Conservation (phyloP, 345 rosid genomes). For the Eucalyptus guilfoylei region DNA sequence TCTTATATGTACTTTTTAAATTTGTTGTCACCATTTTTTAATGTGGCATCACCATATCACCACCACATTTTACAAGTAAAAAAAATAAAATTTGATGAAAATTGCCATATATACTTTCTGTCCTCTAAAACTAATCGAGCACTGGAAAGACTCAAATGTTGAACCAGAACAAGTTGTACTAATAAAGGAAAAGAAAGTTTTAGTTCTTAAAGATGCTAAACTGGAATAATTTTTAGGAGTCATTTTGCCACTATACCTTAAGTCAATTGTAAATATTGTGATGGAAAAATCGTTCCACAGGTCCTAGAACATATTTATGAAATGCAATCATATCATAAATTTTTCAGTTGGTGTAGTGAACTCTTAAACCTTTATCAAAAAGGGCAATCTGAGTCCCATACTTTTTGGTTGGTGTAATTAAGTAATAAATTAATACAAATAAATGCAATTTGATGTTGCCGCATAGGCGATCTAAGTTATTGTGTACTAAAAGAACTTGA, state of each 20-base stretch:
- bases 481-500: too few relatives aligned
- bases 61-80: background rate
- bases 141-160: too few relatives aligned
- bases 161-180: background rate
- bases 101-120: too few relatives aligned
- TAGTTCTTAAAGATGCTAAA: background rate
- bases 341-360: background rate
- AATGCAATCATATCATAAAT: background rate
- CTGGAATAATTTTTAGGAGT: background rate
- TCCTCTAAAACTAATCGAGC: too few relatives aligned
- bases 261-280: background rate
- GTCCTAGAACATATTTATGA: background rate
- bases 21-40: accelerated
- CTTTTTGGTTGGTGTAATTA: background rate
- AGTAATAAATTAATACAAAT: background rate
- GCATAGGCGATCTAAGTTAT: too few relatives aligned
- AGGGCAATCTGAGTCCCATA: background rate
- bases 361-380: background rate
- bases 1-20: too few relatives aligned
- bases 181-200: too few relatives aligned
- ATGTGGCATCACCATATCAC: background rate
- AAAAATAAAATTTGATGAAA: too few relatives aligned
- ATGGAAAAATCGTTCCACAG: accelerated
- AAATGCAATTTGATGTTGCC: background rate
- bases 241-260: background rate